Base-by-base conservation (phyloP, 2,329 filamentous ascomycete species). In the Fusarium xylarioides region DNA sequence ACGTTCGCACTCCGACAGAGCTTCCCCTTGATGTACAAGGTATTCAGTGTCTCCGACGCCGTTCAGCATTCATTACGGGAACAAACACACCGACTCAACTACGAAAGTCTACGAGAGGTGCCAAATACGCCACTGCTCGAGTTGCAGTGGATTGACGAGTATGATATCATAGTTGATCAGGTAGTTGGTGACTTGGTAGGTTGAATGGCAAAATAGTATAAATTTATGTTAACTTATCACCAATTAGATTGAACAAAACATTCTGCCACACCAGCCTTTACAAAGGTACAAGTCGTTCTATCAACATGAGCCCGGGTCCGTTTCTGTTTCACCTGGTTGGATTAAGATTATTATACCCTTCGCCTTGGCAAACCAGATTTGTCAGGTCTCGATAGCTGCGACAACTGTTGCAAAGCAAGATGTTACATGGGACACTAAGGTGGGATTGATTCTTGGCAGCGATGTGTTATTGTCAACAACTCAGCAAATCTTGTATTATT, bases 51-150 rank as follows among this genome's bases (percentile, higher is more conserved):
- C 9, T 43, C 53, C 0, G n/a, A 43, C 9, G 18, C 12, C 16
- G 1, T 21, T 55, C 38, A 11, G 2, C 15, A 54, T n/a, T n/a
- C n/a, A n/a, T n/a, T n/a, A n/a, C n/a, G n/a, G n/a, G n/a, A 8
- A 3, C 19, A 1, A 38, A 4, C 19, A 40, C 26, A 3, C 21
- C 52, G 0, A 23, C 18, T 15, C 5, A 10, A 0, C 5, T 2
- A 26, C 5, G 7, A 34, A 34, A 16, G 3, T 19, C n/a, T 4
- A 11, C 57, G 5, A 12, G 28, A 35, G 18, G 28, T 52, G 3
- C n/a, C 16, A 37, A 8, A 42, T 8, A 52, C 35, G 6, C 46
- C 37, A n/a, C 18, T 52, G 3, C 4, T 21, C 14, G 46, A 52
- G 23, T 11, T 52, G 11, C 35, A 4, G 5, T 60, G 18, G 37